Percentiles rank a stretch among this genome's conserved stretches.
phyloP scores from a whole-genome alignment of 2,329 filamentous ascomycete species.

The Didymellaceae sp. region DNA sequence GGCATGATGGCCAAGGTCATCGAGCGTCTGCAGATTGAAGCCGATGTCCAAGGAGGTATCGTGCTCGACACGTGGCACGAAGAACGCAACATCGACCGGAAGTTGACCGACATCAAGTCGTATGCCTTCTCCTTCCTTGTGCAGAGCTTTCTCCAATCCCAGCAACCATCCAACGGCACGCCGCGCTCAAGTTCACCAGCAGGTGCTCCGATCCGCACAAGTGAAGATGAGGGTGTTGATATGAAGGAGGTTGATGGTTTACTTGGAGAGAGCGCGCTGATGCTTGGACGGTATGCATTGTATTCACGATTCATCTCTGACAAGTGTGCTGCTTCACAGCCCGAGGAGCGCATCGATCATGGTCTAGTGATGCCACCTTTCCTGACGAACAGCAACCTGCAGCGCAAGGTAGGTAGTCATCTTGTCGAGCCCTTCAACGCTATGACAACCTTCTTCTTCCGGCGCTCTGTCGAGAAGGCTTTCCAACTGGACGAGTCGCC shows the following conservation, averaged over 20 bases:
- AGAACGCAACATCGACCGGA: constrained; percentile 81
- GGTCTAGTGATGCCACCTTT: constrained; percentile 73
- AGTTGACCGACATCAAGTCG: constrained; percentile 92
- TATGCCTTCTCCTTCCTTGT: constrained; percentile 98
- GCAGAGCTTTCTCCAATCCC: constrained; percentile 83
- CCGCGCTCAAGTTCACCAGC: constrained; percentile 80
- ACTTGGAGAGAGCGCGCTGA: constrained; percentile 85
- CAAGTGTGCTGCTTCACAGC: constrained; percentile 68
- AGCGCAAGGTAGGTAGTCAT: constrained; percentile 76
- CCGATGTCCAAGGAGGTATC: constrained; percentile 94
- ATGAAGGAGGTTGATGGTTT: constrained; percentile 95
- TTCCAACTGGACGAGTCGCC: constrained; percentile 96
- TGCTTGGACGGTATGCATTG: constrained; percentile 91
- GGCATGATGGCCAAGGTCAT: constrained; percentile 96
- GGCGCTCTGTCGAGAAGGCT: constrained; percentile 93
- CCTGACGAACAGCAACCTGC: constrained; percentile 77
- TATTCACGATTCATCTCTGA: constrained; percentile 88
- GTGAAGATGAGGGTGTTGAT: constrained; percentile 91
- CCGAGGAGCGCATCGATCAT: constrained; percentile 62
- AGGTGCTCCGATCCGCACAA: constrained; percentile 60
- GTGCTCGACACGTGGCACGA: constrained; percentile 96
- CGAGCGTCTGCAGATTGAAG: constrained; percentile 89
- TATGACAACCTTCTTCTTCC: constrained; percentile 96
- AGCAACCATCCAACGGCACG: constrained; percentile 67
- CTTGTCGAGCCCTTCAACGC: constrained; percentile 83